Base-by-base conservation (phyloP, 1,284 basidiomycete species). In the Salmacisia buchloeana region DNA sequence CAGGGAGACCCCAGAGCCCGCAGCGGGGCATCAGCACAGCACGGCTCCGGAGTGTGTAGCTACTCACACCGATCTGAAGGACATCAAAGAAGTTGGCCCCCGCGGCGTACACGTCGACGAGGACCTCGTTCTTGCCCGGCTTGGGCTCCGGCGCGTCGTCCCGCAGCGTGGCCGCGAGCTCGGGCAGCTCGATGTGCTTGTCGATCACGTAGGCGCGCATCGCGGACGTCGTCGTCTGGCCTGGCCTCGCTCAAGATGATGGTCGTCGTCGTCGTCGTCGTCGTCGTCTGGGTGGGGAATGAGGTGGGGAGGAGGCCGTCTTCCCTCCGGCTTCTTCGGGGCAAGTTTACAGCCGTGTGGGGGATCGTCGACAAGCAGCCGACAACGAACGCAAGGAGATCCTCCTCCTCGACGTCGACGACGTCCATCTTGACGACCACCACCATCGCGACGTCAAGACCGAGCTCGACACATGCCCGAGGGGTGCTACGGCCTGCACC, bases 61-160 rank as follows among this genome's bases (percentile, higher is more conserved):
- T 6, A 59, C 31, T 34, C 58, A 33, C 29, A 3, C 38, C 34
- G 5, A 72, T 64, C 31, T 71, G 70, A 45, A 77, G 69, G 45
- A 77, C 73, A 65, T 73, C 70, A 59, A 76, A 76, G 49, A 75
- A 74, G 67, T 74, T 75, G 65, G 72, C 68, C 2, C 69, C 72
- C 45, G 72, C 74, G 33, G 92, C 65, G 86, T 77, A 67, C 31
- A 77, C 70, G 60, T 77, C 75, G 63, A 77, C 60, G 13, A 75
- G 61, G 31, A 77, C 71, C 63, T 75, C 70, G 56, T 60, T 68
- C 41, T 65, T 64, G 34, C 60, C 67, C 1, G 69, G 62, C 1
- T 67, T 27, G 27, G 75, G 75, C 33, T 68, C 66, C n/a, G 72
- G 69, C 12, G 63, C 70, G 25, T 66, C 63, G 46, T 61, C 62